Evolutionary conservation across 495 filamentous ascomycete genomes (phyloP), one percentile per base, ranked within the genome.

Genomic region (Aspergillus funiculosus): DNA sequence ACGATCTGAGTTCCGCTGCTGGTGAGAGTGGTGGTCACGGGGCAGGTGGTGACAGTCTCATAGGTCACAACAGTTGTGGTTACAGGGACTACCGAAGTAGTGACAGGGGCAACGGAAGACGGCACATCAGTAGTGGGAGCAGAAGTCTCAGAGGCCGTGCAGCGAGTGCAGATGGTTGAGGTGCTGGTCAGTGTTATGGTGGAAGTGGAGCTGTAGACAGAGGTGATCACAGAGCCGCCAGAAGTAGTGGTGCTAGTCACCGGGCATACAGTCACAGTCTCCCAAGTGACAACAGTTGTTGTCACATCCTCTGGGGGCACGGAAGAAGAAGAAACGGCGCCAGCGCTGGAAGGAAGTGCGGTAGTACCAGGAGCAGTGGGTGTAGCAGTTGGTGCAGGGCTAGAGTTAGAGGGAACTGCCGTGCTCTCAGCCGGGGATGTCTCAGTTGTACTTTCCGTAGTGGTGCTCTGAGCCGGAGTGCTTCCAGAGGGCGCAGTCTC

Each of bases 171-270:
- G 44, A 62, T 53, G 24, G 65, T 68, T 1, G 61, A 59, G 7
- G 54, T 65, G 13, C 48, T 39, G 13, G 64, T 66, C 10, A 54
- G 46, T 17, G 53, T 52, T 18, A 62, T 41, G 1, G 60, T 61
- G 15, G 66, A 67, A 28, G 66, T 43, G 10, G 68, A 66, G 39
- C 54, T 54, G 37, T 49, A 51, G 37, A 62, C 53, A 5, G 69
- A 60, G 19, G 54, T 61, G 51, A 52, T 59, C 29, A 51, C 52
- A 17, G 48, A 58, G n/a, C 49, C 58, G 27, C 58, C 53, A 6
- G 68, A 57, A 18, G 55, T 54, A 42, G 52, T 55, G 31, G 61
- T 59, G n/a, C 46, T 57, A 5, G 66, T 65, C 46, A 64, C 50
- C 19, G 66, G 56, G 48, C 60, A 57, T 13, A 30, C 40, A 20